Evolutionary conservation across 257 asterid genomes (phyloP), one percentile per base, ranked within the genome.

Genomic region (Cynanchum wilfordii): DNA sequence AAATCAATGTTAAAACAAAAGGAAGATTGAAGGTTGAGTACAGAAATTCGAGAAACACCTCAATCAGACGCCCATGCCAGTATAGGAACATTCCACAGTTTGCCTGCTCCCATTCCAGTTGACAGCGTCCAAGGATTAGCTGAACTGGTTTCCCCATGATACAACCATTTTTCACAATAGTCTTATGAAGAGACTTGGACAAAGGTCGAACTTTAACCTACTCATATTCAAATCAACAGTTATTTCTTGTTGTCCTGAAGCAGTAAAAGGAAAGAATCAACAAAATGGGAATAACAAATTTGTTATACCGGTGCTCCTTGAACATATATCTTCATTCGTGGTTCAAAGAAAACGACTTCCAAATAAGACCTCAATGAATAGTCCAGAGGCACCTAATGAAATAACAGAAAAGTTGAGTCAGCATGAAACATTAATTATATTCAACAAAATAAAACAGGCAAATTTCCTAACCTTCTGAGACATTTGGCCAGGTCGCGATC

Each of bases 21-120:
- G 29, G 30, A 13, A 69, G 3, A 25, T 29, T 64, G 20, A 51
- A n/a, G 4, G 60, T 56, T 8, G 22, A 55, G 30, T 51, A 58
- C 38, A 10, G 65, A 64, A 55, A 55, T 54, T 44, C 65, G 74
- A 70, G 30, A 50, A 74, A 66, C 70, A 90, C 97, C 96, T 90
- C 97, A 81, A 90, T 89, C 67, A 90, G 76, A 73, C 96, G 97
- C 66, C 96, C 97, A 77, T 87, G 96, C 97, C 97, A 90, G 76
- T 86, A 90, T 51, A 90, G 72, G 82, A 90, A 90, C 66, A 90
- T 82, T 73, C 97, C 97, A 78, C 96, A 87, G 70, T 90, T 90
- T 68, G 86, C 91, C 74, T 77, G 83, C 81, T 90, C 97, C 96
- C 92, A 85, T 68, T 89, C 97, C 75, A 84, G 42, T 75, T 90